phyloP scores from a whole-genome alignment of 1,284 basidiomycete genomes.

The Cryptococcus sp. region DNA sequence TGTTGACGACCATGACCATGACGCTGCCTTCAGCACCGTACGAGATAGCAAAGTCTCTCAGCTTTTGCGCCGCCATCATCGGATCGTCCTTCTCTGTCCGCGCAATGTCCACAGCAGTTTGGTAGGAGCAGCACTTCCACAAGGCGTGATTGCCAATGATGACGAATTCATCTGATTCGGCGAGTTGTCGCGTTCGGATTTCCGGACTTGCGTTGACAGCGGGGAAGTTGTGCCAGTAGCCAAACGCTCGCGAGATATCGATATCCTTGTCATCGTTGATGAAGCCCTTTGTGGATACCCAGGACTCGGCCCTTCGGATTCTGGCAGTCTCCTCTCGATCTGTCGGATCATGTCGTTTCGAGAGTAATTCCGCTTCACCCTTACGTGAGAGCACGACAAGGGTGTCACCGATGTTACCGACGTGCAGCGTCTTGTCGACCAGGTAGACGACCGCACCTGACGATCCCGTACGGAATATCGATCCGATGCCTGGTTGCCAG shows the following conservation, averaged over 20 bases:
- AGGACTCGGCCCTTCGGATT: conserved; percentile 90
- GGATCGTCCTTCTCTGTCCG: conserved; percentile 81
- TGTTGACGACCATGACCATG: conserved; percentile 96
- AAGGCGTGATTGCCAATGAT: conserved; percentile 91
- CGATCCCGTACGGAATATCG: conserved; percentile 69
- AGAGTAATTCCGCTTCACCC: conserved; percentile 74
- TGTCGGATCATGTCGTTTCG: conserved; percentile 86
- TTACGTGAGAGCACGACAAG: conserved; percentile 84
- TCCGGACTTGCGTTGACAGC: conserved; percentile 89
- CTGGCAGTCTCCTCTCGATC: conserved; percentile 80
- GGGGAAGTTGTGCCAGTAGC: conserved; percentile 88
- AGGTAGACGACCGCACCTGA: conserved; percentile 88
- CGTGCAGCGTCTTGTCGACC: conserved; percentile 75
- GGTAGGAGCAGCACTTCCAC: conserved; percentile 93
- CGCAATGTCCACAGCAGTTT: conserved; percentile 96
- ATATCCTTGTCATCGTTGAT: conserved; percentile 82
- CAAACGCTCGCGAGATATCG: conserved; percentile 89
- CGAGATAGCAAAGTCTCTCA: conserved; percentile 94
- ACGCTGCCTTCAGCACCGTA: conserved; percentile 93
- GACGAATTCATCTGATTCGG: conserved; percentile 91
- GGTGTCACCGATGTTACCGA: conserved; percentile 88
- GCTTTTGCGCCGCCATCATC: conserved; percentile 95
- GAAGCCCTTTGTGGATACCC: conserved; percentile 90
- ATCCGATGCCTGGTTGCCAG: conserved; percentile 53
- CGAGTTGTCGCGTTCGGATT: conserved; percentile 69